Evolutionary conservation across 148 eudicot species (phyloP).

Genomic region (Nepenthes gracilis): DNA sequence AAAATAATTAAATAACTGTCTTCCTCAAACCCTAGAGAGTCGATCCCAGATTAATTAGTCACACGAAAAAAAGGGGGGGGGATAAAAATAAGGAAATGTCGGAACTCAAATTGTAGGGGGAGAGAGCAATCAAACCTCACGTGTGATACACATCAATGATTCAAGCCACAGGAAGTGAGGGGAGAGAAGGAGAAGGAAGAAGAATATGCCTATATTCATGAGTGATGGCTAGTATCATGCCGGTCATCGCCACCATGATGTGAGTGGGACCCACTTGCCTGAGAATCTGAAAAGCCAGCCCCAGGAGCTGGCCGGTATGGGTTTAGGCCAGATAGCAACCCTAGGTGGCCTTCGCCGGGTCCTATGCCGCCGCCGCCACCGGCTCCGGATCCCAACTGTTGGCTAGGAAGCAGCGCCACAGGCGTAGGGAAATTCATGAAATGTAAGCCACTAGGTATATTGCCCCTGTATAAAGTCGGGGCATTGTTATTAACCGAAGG

Average conservation of each 20-base stretch:
- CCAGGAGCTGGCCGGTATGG: constrained; percentile 9
- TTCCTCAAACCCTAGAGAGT: too few species aligned
- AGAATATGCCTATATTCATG: neutral
- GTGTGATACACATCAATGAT: neutral
- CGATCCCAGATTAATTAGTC: too few species aligned
- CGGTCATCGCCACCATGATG: constrained; percentile 15
- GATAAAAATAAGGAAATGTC: too few species aligned
- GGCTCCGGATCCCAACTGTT: constrained; percentile 7
- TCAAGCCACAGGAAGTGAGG: neutral
- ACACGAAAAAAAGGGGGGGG: too few species aligned
- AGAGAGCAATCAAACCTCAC: neutral
- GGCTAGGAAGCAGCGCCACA: constrained; percentile 21
- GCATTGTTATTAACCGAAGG: constrained; percentile 4
- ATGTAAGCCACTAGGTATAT: constrained; percentile 25
- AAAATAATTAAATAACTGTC: too few species aligned
- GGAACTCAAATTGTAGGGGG: neutral
- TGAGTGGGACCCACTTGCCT: constrained; percentile 13
- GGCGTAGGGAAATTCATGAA: constrained; percentile 41
- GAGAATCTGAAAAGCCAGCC: constrained; percentile 11
- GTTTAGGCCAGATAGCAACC: constrained; percentile 25
- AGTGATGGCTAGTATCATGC: constrained; percentile 17
- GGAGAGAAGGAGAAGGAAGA: neutral
- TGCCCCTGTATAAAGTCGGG: constrained; percentile 15
- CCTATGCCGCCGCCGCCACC: constrained; percentile 13
- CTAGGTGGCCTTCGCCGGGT: constrained; percentile 19